Evolutionary conservation across 2,329 filamentous ascomycete genomes (phyloP), one percentile per base, ranked within the genome.

Genomic region (Colletotrichum caudatum): DNA sequence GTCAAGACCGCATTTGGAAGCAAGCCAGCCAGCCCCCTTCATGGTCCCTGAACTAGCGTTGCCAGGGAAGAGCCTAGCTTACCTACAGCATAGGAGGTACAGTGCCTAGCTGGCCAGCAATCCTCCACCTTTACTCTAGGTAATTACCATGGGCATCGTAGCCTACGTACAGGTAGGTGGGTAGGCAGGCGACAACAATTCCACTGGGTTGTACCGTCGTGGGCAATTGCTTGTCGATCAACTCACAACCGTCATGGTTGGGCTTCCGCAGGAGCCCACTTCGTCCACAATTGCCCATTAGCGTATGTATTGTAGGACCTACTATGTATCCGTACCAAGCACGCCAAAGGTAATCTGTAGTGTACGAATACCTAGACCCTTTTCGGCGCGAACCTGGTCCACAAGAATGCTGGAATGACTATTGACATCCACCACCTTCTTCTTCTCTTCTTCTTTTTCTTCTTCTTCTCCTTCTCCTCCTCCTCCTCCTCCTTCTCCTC

Each of bases 141-240:
- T 29, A 29, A 29, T 29, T 29, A 29, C 29, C 29, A 29, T 29
- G 29, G 29, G 29, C 29, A 29, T 29, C 29, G 29, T 29, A 29
- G 29, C n/a, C n/a, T n/a, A n/a, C n/a, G 29, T 29, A 29, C 29
- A 29, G 29, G 29, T 29, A 29, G 29, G 29, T 29, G 3, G 9
- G 37, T 11, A 9, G 39, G 18, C 39, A 18, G 64, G 39, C 64
- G 39, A 60, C 64, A 46, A 71, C 56, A 33, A 48, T 67, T 41
- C 20, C 68, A 53, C 58, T 68, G 64, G 58, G 53, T 29, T 57
- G 35, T 29, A 29, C 64, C 54, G 46, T 64, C 58, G 53, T 46
- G 58, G 65, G 58, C 58, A 71, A 41, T 63, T 63, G 59, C 64
- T 33, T 69, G 64, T 69, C 64, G 69, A 71, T 71, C 69, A 64